Base-by-base conservation (phyloP, 139 green algal species). In the Tetraselmis striata region DNA sequence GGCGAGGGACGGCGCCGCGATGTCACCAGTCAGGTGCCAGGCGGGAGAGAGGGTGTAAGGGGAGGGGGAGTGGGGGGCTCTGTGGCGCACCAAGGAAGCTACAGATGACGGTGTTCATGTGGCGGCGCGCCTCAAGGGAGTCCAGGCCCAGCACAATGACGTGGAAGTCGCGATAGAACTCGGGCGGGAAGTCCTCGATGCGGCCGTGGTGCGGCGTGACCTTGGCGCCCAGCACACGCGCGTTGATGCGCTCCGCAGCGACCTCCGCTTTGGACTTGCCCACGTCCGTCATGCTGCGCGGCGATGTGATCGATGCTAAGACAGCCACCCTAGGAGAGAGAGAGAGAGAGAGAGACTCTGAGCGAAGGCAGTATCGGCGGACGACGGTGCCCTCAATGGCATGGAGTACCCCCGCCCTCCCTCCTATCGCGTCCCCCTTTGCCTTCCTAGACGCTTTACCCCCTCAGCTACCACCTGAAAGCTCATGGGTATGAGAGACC, bases 51-150 rank as follows among this genome's bases (percentile, higher is more conserved):
- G 74, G 27, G 75, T 78, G 23, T 2, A 78, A 78, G 23, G 23
- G 59, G 23, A 27, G 59, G 23, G 23, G 24, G 24, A 24, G 59
- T 75, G 59, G 23, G 59, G 59, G 30, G 75, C 31, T 23, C 5
- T 82, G 31, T 76, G 78, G 18, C 23, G 75, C 84, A 96, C 92
- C 91, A 27, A 99, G 90, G 82, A 99, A 97, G 83, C 89, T 90
- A 93, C 97, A 99, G n/a, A 94, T 93, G 0, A 99, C 85, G 5
- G 88, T 89, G 89, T 99, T 99, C 93, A 99, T 99, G 85, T 96
- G 98, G 27, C 93, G 90, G 26, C 97, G 86, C 0, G 97, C 97
- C 84, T 99, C 97, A 23, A 99, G 85, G 1, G 94, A 98, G 89
- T 99, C 97, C 28, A 99, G 89, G 2, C 97, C 97, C 31, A 99